These are phyloP conservation scores for Infundibulicybe gibba DNA, from an alignment of 768 basidiomycete species.

Conservation along the genomic window DNA sequence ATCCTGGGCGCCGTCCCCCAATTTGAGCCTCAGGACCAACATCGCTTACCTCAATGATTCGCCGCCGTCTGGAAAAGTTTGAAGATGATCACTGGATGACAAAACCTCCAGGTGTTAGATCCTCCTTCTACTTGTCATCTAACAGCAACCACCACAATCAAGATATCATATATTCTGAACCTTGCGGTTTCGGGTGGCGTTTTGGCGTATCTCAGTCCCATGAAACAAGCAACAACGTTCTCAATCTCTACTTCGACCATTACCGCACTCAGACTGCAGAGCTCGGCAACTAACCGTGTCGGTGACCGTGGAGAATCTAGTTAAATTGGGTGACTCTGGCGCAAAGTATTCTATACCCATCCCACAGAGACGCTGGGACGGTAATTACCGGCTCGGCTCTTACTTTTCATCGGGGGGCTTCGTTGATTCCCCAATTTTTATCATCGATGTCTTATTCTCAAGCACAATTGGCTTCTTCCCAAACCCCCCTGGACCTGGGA, in stretches of 20 bases:
- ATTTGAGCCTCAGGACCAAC: no score
- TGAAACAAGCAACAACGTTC: no score
- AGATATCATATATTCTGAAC: background rate
- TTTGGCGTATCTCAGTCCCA: background rate
- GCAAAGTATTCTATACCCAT: background rate
- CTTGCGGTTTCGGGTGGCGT: background rate
- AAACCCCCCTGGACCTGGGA: background rate
- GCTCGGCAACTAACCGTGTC: background rate
- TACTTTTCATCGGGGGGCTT: background rate
- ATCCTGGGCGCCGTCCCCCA: no score
- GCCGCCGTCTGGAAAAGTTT: no score
- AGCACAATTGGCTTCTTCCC: background rate
- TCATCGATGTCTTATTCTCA: background rate
- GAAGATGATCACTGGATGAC: no score
- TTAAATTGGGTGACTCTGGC: background rate
- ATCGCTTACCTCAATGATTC: no score
- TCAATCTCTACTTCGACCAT: background rate
- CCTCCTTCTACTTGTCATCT: no score
- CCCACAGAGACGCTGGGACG: background rate
- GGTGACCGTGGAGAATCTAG: background rate
- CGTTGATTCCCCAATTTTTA: background rate
- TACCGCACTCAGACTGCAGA: background rate
- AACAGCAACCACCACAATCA: no score
- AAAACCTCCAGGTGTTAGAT: no score
- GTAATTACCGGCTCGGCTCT: background rate